phyloP scores from a whole-genome alignment of 768 basidiomycete genomes.

The Kwoniella dejecticola region DNA sequence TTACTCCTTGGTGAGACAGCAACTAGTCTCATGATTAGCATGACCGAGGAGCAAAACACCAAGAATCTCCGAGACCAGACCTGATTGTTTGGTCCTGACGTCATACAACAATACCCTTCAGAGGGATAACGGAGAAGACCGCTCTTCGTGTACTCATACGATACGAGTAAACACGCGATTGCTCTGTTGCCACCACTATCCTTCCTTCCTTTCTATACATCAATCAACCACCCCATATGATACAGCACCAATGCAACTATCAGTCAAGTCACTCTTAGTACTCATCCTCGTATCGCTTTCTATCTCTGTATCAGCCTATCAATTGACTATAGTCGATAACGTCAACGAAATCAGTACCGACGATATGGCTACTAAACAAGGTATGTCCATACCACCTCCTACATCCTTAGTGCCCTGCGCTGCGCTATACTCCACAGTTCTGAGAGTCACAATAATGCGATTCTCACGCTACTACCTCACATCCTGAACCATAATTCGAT shows the following conservation, averaged over 20 bases:
- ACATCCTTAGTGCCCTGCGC: background rate
- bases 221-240: background rate
- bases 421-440: background rate
- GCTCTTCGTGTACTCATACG: background rate
- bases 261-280: constrained; percentile 10
- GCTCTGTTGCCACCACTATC: background rate
- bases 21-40: too few relatives aligned
- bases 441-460: background rate
- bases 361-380: constrained; percentile 31
- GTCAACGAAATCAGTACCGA: too few relatives aligned
- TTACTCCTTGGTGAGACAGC: background rate
- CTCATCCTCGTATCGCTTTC: constrained; percentile 4
- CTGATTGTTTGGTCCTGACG: background rate
- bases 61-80: too few relatives aligned
- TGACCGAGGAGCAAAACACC: too few relatives aligned
- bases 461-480: background rate
- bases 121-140: constrained; percentile 1
- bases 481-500: background rate
- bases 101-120: too few relatives aligned
- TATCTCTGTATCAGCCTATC: constrained; percentile 4
- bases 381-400: constrained; percentile 11
- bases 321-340: constrained; percentile 5
- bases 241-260: constrained; percentile 15
- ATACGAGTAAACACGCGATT: background rate
- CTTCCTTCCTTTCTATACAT: background rate